Conservation (phyloP, 2,329 filamentous ascomycete genomes). For the Cordyceps sp. region DNA sequence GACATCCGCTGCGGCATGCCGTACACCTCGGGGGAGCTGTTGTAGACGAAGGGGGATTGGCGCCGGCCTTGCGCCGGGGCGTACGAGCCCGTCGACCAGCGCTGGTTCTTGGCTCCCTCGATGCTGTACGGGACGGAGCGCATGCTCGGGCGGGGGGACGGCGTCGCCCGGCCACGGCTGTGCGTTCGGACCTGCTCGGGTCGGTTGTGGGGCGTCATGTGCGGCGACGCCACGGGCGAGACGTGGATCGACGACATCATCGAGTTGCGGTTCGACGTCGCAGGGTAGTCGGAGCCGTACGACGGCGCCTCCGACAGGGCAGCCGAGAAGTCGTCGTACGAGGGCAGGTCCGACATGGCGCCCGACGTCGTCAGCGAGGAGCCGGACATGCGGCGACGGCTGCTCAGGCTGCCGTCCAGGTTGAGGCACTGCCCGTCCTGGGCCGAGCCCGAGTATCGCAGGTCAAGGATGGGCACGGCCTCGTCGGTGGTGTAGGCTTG, state of each 20-base stretch:
- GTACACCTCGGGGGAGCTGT: slow-evolving; percentile 42
- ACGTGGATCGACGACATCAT: slow-evolving; percentile 54
- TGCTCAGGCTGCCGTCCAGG: slow-evolving; percentile 35
- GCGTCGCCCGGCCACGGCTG: slow-evolving; percentile 54
- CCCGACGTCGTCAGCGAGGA: slow-evolving; percentile 56
- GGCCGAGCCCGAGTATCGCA: slow-evolving; percentile 31
- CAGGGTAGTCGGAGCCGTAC: slow-evolving; percentile 49
- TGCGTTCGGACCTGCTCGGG: slow-evolving; percentile 45
- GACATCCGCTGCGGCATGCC: slow-evolving; percentile 38
- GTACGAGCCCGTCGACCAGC: slow-evolving; percentile 66
- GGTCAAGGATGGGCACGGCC: slow-evolving; percentile 43
- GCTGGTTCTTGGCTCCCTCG: slow-evolving; percentile 49
- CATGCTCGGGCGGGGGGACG: slow-evolving; percentile 50
- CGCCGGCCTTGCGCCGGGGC: slow-evolving; percentile 38
- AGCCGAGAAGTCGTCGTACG: slow-evolving; percentile 55
- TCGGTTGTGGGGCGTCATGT: slow-evolving; percentile 43
- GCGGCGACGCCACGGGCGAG: slow-evolving; percentile 56
- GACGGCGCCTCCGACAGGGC: slow-evolving; percentile 50
- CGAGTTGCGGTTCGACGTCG: slow-evolving; percentile 51
- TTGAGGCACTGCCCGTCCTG: slow-evolving; percentile 31
- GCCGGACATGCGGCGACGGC: slow-evolving; percentile 49
- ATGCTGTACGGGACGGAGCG: slow-evolving; percentile 56
- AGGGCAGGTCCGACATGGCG: slow-evolving; percentile 48
- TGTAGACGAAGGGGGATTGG: slow-evolving; percentile 44
- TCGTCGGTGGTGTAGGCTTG: slow-evolving; percentile 48